phyloP scores from a whole-genome alignment of 345 rosid genomes.

The Citrus hindsii region DNA sequence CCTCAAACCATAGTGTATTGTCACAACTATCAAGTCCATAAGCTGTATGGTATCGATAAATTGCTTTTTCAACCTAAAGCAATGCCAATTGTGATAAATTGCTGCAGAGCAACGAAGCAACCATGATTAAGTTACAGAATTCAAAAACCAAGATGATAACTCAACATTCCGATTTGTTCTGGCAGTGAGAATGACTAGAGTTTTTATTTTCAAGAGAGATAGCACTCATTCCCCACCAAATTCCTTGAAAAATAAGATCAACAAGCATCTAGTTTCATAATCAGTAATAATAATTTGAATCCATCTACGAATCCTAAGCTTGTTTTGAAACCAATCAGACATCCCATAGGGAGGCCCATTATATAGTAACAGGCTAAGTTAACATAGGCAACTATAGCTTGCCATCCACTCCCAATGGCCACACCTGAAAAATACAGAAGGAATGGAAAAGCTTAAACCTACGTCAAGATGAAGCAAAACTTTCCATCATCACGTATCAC shows the following conservation, averaged over 20 bases:
- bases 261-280: background rate
- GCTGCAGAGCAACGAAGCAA: background rate
- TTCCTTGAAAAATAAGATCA: slow-evolving; percentile 22
- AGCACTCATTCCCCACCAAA: slow-evolving; percentile 94
- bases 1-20: too few relatives aligned
- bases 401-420: slow-evolving; percentile 98
- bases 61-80: slow-evolving; percentile 62
- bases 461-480: background rate
- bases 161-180: slow-evolving; percentile 73
- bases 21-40: too few relatives aligned
- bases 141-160: slow-evolving; percentile 33
- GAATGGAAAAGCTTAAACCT: background rate
- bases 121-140: background rate
- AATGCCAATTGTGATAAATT: background rate
- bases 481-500: background rate
- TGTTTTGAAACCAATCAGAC: slow-evolving; percentile 82
- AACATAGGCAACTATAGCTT: slow-evolving; percentile 83
- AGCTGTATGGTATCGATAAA: background rate
- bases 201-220: slow-evolving; percentile 63
- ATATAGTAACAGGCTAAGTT: slow-evolving; percentile 67
- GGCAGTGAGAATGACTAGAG: slow-evolving; percentile 62
- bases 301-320: slow-evolving; percentile 53
- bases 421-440: slow-evolving; percentile 40
- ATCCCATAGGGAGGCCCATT: slow-evolving; percentile 86
- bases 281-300: background rate